A percentile compares a stretch with the other conserved stretches of the same genome.
Conservation (phyloP, 2,329 filamentous ascomycete genomes). For the Claviceps maximensis region DNA sequence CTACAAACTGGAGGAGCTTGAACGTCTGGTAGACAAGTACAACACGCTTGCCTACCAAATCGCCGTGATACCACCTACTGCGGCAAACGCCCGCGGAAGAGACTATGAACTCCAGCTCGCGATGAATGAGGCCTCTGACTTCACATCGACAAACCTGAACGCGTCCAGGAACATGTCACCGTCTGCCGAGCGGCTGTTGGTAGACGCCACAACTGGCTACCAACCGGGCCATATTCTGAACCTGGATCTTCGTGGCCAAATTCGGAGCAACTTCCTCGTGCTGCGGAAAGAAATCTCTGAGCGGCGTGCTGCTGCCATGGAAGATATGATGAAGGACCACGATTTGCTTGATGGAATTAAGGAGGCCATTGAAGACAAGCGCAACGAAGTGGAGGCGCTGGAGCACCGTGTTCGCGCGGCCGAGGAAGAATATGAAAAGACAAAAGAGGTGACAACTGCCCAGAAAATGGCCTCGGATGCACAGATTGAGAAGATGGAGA, state of each 20-base stretch:
- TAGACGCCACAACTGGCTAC: slow-evolving; percentile 74
- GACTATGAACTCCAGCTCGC: slow-evolving; percentile 77
- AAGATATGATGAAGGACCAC: slow-evolving; percentile 87
- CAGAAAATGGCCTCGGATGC: slow-evolving; percentile 82
- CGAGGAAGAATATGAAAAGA: slow-evolving; percentile 87
- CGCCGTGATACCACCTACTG: slow-evolving; percentile 72
- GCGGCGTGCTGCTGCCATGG: slow-evolving; percentile 65
- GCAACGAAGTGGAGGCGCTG: slow-evolving; percentile 79
- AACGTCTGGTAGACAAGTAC: slow-evolving; percentile 77
- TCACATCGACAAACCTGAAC: slow-evolving; percentile 49
- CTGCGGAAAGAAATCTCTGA: slow-evolving; percentile 90
- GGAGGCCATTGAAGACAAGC: slow-evolving; percentile 93
- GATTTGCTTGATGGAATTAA: slow-evolving; percentile 89
- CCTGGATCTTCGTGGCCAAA: slow-evolving; percentile 69
- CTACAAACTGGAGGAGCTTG: slow-evolving; percentile 79
- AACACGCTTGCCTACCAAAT: slow-evolving; percentile 93
- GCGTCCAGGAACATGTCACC: slow-evolving; percentile 22
- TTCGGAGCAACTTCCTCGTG: slow-evolving; percentile 64
- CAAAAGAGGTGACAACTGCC: slow-evolving; percentile 71
- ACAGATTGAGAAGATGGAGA: slow-evolving; percentile 98
- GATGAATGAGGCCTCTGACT: slow-evolving; percentile 67
- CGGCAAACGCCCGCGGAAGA: slow-evolving; percentile 70
- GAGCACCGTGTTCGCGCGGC: slow-evolving; percentile 79
- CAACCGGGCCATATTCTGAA: slow-evolving; percentile 81
- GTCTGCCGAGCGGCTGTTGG: slow-evolving; percentile 61